Conservation (phyloP, 1,284 basidiomycete genomes). For the Ustilago loliicola region DNA sequence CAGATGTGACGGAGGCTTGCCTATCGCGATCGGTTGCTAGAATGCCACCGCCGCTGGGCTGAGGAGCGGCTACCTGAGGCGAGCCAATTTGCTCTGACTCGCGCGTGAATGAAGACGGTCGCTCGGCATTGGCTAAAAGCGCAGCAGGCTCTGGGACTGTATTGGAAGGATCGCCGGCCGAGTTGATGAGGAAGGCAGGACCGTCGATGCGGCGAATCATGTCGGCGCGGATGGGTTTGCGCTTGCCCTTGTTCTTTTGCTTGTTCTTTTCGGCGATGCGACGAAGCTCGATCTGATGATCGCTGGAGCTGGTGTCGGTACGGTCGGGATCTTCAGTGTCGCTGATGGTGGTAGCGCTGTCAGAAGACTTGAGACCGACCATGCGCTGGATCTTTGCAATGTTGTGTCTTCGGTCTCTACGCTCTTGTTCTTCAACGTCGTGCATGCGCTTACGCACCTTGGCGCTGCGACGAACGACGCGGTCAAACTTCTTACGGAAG, state of each 20-base stretch:
- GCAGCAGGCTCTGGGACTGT: slow-evolving; percentile 31
- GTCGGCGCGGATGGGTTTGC: slow-evolving; percentile 62
- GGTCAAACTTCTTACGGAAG: slow-evolving; percentile 63
- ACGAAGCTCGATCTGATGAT: slow-evolving; percentile 40
- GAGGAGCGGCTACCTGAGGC: slow-evolving; percentile 6
- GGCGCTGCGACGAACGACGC: slow-evolving; percentile 53
- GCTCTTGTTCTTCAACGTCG: slow-evolving; percentile 68
- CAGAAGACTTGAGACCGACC: slow-evolving; percentile 53
- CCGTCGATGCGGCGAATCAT: slow-evolving; percentile 68
- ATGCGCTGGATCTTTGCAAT: slow-evolving; percentile 57
- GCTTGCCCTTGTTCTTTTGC: slow-evolving; percentile 44
- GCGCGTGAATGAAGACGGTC: slow-evolving; percentile 5
- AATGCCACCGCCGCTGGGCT: slow-evolving; percentile 30
- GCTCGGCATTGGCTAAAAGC: neutral
- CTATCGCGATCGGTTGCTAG: slow-evolving; percentile 19
- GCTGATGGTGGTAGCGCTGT: slow-evolving; percentile 45
- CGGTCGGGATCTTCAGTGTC: slow-evolving; percentile 38
- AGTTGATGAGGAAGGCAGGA: slow-evolving; percentile 69
- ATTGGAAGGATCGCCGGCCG: slow-evolving; percentile 54
- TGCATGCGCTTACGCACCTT: slow-evolving; percentile 61
- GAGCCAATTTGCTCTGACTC: slow-evolving; percentile 18
- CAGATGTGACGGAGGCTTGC: slow-evolving; percentile 10
- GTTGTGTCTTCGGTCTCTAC: slow-evolving; percentile 47
- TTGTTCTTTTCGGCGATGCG: slow-evolving; percentile 48
- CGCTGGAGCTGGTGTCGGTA: slow-evolving; percentile 52